Evolutionary conservation across 306 rosid genomes (phyloP).

Genomic region (Cucumis cinereus): DNA sequence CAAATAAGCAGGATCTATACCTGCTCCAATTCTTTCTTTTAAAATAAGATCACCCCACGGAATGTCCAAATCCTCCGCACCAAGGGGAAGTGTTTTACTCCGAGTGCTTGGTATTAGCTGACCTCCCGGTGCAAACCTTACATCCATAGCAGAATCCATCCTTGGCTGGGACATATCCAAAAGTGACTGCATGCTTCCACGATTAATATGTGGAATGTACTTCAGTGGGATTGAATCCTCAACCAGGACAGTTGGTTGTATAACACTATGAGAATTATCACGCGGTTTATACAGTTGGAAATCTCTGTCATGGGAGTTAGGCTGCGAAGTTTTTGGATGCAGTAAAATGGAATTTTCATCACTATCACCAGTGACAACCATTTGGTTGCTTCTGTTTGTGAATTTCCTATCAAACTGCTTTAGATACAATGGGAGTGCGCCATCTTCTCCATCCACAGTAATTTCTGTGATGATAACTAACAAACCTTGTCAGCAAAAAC

Average conservation of each 20-base stretch:
- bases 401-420: slow-evolving; percentile 38
- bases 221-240: slow-evolving; percentile 40
- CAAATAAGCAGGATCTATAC: slow-evolving; percentile 21
- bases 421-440: slow-evolving; percentile 27
- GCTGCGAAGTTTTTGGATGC: slow-evolving; percentile 29
- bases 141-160: slow-evolving; percentile 28
- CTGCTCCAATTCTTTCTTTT: slow-evolving; percentile 93
- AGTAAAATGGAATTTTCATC: slow-evolving; percentile 25
- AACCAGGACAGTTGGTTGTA: slow-evolving; percentile 24
- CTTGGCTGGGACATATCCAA: slow-evolving; percentile 25
- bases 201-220: slow-evolving; percentile 29
- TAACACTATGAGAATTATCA: slow-evolving; percentile 31
- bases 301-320: slow-evolving; percentile 29
- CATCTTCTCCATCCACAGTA: slow-evolving; percentile 28
- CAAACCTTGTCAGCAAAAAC: neutral
- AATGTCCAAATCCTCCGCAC: slow-evolving; percentile 63
- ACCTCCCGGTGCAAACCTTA: slow-evolving; percentile 44
- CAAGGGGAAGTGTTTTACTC: slow-evolving; percentile 42
- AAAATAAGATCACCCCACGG: slow-evolving; percentile 74
- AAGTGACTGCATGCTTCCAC: slow-evolving; percentile 22
- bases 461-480: slow-evolving; percentile 20
- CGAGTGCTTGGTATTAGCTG: slow-evolving; percentile 33
- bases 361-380: slow-evolving; percentile 27
- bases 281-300: slow-evolving; percentile 21
- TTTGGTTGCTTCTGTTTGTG: slow-evolving; percentile 32